A percentile compares a stretch with the other conserved stretches of the same genome.
phyloP scores from a whole-genome alignment of 2,329 filamentous ascomycete genomes.

The Xylaria sp. region DNA sequence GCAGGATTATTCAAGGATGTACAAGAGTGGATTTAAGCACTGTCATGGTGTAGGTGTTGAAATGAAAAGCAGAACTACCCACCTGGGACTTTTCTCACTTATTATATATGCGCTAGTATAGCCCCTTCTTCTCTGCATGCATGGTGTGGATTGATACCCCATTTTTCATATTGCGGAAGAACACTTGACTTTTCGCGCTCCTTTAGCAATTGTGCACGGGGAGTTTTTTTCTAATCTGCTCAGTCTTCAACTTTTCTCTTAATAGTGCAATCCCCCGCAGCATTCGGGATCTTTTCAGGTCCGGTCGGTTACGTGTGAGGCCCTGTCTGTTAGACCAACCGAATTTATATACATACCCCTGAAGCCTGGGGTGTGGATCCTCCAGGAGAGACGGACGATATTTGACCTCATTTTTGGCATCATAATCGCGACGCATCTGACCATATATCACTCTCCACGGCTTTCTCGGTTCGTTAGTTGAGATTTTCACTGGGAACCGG shows the following conservation, averaged over 20 bases:
- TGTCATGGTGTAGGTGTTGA: conserved; percentile 21
- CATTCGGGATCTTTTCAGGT: conserved; percentile 9
- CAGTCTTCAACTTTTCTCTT: conserved; percentile 21
- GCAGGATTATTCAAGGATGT: conserved; percentile 34
- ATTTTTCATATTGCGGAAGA: conserved; percentile 38
- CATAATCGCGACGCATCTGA: conserved; percentile 26
- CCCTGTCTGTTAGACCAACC: conserved; percentile 22
- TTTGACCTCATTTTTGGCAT: conserved; percentile 33
- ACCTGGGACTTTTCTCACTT: conserved; percentile 25
- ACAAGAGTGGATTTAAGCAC: conserved; percentile 33
- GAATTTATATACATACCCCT: conserved; percentile 29
- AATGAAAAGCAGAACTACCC: conserved; percentile 32
- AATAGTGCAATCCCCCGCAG: not conserved
- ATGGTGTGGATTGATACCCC: conserved; percentile 37
- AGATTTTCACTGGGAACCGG: not conserved
- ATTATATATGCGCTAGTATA: conserved; percentile 29
- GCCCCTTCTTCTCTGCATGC: conserved; percentile 34
- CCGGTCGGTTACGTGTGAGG: conserved; percentile 24
- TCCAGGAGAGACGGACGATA: conserved; percentile 34
- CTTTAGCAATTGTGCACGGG: conserved; percentile 12
- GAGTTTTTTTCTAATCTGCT: conserved; percentile 22
- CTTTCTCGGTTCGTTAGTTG: not conserved
- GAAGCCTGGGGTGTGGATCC: conserved; percentile 35
- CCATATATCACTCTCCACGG: conserved; percentile 20
- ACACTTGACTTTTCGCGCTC: conserved; percentile 25